Base-by-base conservation (phyloP, 257 asterid species). In the Plantago elongata region DNA sequence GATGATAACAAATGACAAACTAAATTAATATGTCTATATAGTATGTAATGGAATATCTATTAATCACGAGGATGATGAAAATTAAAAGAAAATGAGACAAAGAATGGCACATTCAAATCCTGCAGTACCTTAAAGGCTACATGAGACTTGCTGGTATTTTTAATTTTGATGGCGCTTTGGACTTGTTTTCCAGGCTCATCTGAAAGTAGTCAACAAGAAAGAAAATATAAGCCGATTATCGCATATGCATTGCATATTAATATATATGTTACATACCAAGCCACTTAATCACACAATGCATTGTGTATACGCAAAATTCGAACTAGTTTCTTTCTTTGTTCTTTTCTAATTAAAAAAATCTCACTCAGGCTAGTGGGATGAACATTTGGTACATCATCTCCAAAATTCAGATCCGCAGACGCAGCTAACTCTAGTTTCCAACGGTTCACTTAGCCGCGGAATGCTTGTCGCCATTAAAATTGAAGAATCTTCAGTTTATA, bases 141-240 rank as follows among this genome's bases (percentile, higher is more conserved):
- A 58, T 82, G 85, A 60, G 96, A 91, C 88, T 91, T 91, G 96
- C 98, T 86, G 29, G 89, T 72, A 78, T 91, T 91, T 76, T 84
- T 91, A 27, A 91, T 86, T 71, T 74, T 88, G 69, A 91, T 83
- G 48, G 96, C 96, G 79, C 98, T 88, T 46, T 86, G 85, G 13
- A 83, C 95, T 81, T 91, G 98, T 63, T 88, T 91, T 57, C 98
- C 96, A 65, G 96, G 89, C 74, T 88, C 96, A 84, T 91, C 98
- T 91, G 76, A 65, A 60, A 51, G 74, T 54, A 47, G 27, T 67
- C n/a, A 15, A 50, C 50, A 44, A 51, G 34, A 64, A 64, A 30
- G 22, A 14, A 48, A 64, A 47, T 16, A 55, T 22, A 55, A 13
- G 47, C 34, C 50, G 64, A 67, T 57, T 11, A 37, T 14, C n/a